Conservation (phyloP, 2,329 filamentous ascomycete species). For the Claviceps sp. region DNA sequence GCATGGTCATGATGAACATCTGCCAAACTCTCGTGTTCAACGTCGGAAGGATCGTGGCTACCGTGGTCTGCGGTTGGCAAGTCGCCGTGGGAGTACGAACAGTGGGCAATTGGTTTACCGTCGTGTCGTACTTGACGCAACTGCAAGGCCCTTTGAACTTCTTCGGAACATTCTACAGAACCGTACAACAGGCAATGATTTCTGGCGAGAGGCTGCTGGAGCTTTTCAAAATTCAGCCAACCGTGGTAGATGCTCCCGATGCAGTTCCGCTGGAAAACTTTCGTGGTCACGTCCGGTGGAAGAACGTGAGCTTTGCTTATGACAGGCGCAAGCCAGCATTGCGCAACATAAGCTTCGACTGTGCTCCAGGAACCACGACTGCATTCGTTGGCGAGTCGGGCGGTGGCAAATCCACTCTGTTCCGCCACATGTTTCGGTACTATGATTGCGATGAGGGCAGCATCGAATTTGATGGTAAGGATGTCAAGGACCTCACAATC, state of each 20-base stretch:
- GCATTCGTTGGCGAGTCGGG: conserved; percentile 94
- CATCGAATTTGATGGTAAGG: conserved; percentile 72
- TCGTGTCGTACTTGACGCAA: conserved; percentile 68
- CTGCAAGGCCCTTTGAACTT: conserved; percentile 72
- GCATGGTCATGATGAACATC: conserved; percentile 68
- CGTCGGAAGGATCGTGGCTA: conserved; percentile 56
- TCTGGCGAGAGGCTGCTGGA: conserved; percentile 91
- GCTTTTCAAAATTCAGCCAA: conserved; percentile 90
- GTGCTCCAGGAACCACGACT: conserved; percentile 79
- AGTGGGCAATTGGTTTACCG: conserved; percentile 58
- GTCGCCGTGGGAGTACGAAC: conserved; percentile 51
- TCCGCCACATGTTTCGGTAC: conserved; percentile 90
- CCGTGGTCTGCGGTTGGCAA: conserved; percentile 65
- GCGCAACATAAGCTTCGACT: conserved; percentile 72
- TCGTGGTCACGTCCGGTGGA: conserved; percentile 71
- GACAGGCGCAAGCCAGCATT: conserved; percentile 76
- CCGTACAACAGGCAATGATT: conserved; percentile 93
- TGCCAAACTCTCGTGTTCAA: conserved; percentile 72
- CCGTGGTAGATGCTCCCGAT: conserved; percentile 64
- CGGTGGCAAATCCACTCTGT: conserved; percentile 92
- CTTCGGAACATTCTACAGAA: conserved; percentile 90
- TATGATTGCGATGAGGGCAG: conserved; percentile 73
- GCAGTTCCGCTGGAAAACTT: conserved; percentile 53
- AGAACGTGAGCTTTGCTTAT: conserved; percentile 83
- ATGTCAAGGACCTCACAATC: conserved; percentile 79